Conservation (phyloP, 345 rosid species). For the Geranium brycei region DNA sequence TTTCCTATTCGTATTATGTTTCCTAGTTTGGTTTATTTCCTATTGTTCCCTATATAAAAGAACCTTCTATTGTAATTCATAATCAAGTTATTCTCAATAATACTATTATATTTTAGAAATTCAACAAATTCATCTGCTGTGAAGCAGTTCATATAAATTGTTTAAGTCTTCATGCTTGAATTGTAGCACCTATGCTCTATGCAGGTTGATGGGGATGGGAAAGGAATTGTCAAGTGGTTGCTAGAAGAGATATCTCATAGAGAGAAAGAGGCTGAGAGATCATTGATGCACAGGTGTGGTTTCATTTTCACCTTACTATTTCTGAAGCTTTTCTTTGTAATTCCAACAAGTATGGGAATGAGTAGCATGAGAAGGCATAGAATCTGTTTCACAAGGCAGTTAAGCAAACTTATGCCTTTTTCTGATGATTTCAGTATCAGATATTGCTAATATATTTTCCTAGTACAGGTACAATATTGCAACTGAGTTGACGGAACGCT, state of each 20-base stretch:
- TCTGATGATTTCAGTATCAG: constrained; percentile 5
- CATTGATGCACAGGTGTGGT: constrained; percentile 49
- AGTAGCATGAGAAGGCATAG: neutral
- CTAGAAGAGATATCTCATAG: constrained; percentile 46
- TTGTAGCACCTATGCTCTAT: neutral
- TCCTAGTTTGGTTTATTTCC: no score
- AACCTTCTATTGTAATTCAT: no score
- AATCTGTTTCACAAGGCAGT: constrained; percentile 8
- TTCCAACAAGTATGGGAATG: neutral
- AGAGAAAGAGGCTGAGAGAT: constrained; percentile 59
- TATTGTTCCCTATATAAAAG: no score
- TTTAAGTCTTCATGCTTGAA: neutral
- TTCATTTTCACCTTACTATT: neutral
- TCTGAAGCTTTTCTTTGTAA: neutral
- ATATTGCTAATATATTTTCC: constrained; percentile 13
- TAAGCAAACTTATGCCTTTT: constrained; percentile 4
- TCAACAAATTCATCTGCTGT: neutral
- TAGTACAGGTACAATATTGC: constrained; percentile 76
- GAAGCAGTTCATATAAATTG: constrained; percentile 3
- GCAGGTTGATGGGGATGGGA: constrained; percentile 26
- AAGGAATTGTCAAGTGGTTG: constrained; percentile 42
- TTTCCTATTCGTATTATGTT: no score
- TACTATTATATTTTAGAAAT: no score
- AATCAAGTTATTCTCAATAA: no score
- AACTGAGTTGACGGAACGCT: constrained; percentile 68